Conservation (phyloP, 2,329 filamentous ascomycete genomes). For the Dothistroma pini region DNA sequence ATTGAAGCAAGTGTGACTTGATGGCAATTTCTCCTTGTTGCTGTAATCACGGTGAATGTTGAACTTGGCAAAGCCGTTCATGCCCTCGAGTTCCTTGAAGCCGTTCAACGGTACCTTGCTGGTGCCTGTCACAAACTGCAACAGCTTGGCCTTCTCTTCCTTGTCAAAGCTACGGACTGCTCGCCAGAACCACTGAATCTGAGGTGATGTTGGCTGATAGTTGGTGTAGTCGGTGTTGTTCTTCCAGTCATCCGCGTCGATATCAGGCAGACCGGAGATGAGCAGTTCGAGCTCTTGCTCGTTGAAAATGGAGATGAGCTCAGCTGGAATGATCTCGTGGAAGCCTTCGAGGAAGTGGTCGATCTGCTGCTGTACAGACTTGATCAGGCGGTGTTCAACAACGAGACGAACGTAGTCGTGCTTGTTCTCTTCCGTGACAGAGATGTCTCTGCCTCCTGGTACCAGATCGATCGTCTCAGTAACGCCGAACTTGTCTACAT, state of each 20-base stretch:
- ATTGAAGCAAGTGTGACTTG: slow-evolving; percentile 98
- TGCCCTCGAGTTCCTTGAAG: slow-evolving; percentile 98
- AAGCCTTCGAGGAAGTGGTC: slow-evolving; percentile 81
- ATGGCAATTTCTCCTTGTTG: slow-evolving; percentile 90
- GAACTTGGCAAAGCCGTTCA: slow-evolving; percentile 98
- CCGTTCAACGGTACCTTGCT: slow-evolving; percentile 98
- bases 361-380: slow-evolving; percentile 90
- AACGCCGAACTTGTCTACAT: slow-evolving; percentile 90
- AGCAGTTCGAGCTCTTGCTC: slow-evolving; percentile 95
- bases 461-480: slow-evolving; percentile 83
- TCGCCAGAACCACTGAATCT: slow-evolving; percentile 99
- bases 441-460: slow-evolving; percentile 81
- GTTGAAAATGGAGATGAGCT: slow-evolving; percentile 95
- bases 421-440: slow-evolving; percentile 97
- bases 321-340: slow-evolving; percentile 95
- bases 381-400: slow-evolving; percentile 87
- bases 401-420: slow-evolving; percentile 94
- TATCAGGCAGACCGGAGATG: slow-evolving; percentile 94
- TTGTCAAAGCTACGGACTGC: slow-evolving; percentile 97
- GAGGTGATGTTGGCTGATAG: slow-evolving; percentile 87
- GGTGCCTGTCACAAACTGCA: slow-evolving; percentile 97
- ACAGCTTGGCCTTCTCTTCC: slow-evolving; percentile 92
- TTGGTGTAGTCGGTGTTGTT: slow-evolving; percentile 99
- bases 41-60: slow-evolving; percentile 99
- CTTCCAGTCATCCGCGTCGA: slow-evolving; percentile 99